Evolutionary conservation across 139 green algal genomes (phyloP).

Genomic region (Marvania coccoides): DNA sequence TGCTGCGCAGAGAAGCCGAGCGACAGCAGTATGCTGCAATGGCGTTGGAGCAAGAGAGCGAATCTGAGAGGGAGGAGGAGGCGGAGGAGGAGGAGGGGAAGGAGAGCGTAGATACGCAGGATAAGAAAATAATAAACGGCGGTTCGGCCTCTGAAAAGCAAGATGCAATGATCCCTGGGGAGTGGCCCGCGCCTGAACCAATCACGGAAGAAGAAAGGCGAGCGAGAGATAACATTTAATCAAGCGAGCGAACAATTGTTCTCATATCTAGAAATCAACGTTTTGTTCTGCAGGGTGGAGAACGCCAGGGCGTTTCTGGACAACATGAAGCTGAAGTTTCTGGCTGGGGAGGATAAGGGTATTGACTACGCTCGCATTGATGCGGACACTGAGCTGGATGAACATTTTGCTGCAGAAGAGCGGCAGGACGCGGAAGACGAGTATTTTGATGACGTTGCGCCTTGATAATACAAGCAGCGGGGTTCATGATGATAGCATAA

Average conservation of each 20-base stretch:
- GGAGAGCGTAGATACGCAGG: background rate
- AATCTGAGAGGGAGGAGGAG: constrained; percentile 12
- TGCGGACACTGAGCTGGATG: constrained; percentile 40
- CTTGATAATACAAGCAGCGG: no score
- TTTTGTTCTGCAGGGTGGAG: background rate
- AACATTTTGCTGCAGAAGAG: constrained; percentile 37
- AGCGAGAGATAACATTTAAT: background rate
- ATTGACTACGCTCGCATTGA: constrained; percentile 50
- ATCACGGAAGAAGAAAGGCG: background rate
- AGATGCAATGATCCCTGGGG: background rate
- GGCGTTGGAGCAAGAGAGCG: constrained; percentile 26
- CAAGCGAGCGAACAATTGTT: background rate
- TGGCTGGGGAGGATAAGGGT: constrained; percentile 43
- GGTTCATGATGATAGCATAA: no score
- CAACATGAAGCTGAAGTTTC: constrained; percentile 66
- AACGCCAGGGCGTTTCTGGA: constrained; percentile 42
- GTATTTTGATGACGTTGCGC: constrained; percentile 52
- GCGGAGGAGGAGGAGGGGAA: background rate
- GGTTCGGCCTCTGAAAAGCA: background rate
- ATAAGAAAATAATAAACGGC: no score
- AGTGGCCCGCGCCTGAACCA: background rate
- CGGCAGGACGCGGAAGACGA: constrained; percentile 57
- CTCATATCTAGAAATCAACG: background rate
- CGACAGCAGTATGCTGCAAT: constrained; percentile 10
- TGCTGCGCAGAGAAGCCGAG: constrained; percentile 17